Conservation (phyloP, 2,329 filamentous ascomycete genomes). For the Chrysoporthe deuterocubensis region DNA sequence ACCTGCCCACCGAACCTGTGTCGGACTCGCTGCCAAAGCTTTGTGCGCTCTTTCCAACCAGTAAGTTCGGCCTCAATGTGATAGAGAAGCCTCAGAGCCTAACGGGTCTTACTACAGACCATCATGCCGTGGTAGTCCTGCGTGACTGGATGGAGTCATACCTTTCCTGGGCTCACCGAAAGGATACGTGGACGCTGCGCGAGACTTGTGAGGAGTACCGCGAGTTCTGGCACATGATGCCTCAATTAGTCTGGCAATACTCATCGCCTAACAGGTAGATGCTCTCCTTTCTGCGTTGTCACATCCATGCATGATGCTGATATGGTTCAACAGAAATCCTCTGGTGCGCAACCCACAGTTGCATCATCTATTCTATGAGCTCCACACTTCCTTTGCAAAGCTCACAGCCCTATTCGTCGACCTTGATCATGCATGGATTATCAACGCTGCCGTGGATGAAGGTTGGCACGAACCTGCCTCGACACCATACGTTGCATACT, state of each 20-base stretch:
- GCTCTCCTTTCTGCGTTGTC: constrained; percentile 2
- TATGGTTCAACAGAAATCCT: constrained; percentile 32
- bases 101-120: constrained; percentile 41
- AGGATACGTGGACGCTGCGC: constrained; percentile 42
- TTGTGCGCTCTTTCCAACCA: constrained; percentile 33
- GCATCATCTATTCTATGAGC: constrained; percentile 39
- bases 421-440: constrained; percentile 50
- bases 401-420: constrained; percentile 57
- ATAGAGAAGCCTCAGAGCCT: constrained; percentile 33
- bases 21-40: constrained; percentile 37
- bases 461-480: constrained; percentile 47
- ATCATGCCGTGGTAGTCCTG: constrained; percentile 49
- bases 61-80: constrained; percentile 31
- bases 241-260: constrained; percentile 49
- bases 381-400: constrained; percentile 50
- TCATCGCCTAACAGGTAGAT: constrained; percentile 3
- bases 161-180: constrained; percentile 45
- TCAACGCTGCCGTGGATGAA: constrained; percentile 34
- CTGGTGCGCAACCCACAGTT: constrained; percentile 34
- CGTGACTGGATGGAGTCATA: constrained; percentile 56
- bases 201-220: constrained; percentile 49
- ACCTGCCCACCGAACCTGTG: constrained; percentile 37
- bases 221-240: constrained; percentile 57
- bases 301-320: constrained; percentile 22
- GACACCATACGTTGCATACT: constrained; percentile 49